These are phyloP conservation scores for Pestalotiopsis sp. DNA, from an alignment of 2,329 filamentous ascomycete species.

Conservation along the genomic window DNA sequence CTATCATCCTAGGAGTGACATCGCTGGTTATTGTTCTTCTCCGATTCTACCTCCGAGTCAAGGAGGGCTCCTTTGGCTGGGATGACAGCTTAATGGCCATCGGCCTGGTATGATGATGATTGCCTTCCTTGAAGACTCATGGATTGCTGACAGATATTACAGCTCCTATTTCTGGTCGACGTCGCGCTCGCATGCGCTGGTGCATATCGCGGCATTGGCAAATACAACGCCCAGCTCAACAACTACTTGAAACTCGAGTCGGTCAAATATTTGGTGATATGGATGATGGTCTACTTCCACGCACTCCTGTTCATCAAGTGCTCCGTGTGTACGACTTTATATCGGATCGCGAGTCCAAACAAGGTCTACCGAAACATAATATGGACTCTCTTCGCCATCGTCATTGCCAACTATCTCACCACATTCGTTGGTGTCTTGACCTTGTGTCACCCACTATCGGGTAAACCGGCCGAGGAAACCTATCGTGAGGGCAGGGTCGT, in stretches of 20 bases:
- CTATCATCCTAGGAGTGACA: conserved; percentile 14
- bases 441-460: conserved; percentile 33
- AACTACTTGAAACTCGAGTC: conserved; percentile 20
- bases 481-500: conserved; percentile 24
- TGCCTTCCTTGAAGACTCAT: neutral
- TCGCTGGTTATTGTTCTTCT: conserved; percentile 15
- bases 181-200: conserved; percentile 16
- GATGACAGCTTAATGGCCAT: conserved; percentile 18
- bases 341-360: conserved; percentile 31
- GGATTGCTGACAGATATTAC: too few relatives aligned
- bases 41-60: conserved; percentile 12
- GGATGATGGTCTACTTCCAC: conserved; percentile 29
- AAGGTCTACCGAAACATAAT: conserved; percentile 22
- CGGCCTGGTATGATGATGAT: conserved; percentile 11
- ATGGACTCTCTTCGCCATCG: conserved; percentile 21
- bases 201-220: conserved; percentile 24
- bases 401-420: conserved; percentile 29
- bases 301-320: conserved; percentile 30
- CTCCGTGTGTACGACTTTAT: conserved; percentile 38
- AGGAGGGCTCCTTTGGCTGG: conserved; percentile 15
- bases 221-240: conserved; percentile 24
- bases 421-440: conserved; percentile 34
- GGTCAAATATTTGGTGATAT: conserved; percentile 27
- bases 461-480: conserved; percentile 32
- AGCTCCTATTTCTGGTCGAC: neutral